Percentiles rank a stretch among this genome's conserved stretches.
Conservation (phyloP, 192 early-diverging fungal genomes). For the Linnemannia hyalina region DNA sequence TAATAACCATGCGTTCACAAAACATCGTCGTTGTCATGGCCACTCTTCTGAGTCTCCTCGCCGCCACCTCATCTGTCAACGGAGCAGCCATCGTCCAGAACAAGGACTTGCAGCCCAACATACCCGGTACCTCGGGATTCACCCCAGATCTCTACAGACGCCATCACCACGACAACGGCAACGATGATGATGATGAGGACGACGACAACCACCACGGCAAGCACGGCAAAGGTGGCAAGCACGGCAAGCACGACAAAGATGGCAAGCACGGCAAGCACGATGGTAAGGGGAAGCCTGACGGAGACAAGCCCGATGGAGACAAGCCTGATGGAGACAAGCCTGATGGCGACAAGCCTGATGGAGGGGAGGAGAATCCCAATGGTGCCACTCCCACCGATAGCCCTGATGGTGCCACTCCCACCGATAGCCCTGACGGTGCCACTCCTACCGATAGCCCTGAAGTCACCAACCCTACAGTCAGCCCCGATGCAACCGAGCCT, state of each 20-base stretch:
- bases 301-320: not conserved
- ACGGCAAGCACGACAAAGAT: not conserved
- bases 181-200: not conserved
- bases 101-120: not conserved
- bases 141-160: conserved; percentile 17
- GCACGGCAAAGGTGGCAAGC: too few species aligned
- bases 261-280: not conserved
- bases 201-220: not conserved
- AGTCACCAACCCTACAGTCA: not conserved
- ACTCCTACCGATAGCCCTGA: not conserved
- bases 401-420: not conserved
- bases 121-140: not conserved
- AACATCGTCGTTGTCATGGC: conserved; percentile 21
- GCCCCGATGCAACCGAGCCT: not conserved
- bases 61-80: conserved; percentile 11
- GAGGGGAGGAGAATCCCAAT: not conserved
- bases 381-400: not conserved
- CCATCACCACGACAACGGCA: not conserved
- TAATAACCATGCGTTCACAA: conserved; percentile 22
- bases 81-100: conserved; percentile 4
- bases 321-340: not conserved
- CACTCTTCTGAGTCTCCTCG: conserved; percentile 26
- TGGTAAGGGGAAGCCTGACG: not conserved
- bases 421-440: not conserved
- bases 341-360: too few species aligned